Percentiles rank a stretch among this genome's conserved stretches.
phyloP scores from a whole-genome alignment of 768 basidiomycete species.

The Trametes cinnabarina region DNA sequence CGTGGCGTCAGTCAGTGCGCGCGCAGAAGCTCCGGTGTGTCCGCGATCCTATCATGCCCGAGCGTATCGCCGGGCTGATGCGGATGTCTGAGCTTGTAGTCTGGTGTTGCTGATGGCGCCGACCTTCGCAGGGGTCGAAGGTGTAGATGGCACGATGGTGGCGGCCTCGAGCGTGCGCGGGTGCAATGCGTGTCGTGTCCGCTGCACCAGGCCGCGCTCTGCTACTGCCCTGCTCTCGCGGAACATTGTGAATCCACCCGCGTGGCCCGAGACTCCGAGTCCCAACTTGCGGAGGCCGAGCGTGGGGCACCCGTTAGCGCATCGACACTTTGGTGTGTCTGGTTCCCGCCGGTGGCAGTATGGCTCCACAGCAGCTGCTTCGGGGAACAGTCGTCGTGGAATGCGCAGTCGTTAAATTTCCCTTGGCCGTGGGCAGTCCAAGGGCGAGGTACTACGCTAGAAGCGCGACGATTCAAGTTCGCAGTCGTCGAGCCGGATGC shows the following conservation, averaged over 20 bases:
- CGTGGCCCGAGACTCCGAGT: neutral
- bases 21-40: no score
- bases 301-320: neutral
- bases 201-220: no score
- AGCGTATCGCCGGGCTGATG: neutral
- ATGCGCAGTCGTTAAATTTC: neutral
- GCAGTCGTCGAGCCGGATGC: neutral
- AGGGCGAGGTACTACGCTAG: neutral
- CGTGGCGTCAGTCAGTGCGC: no score
- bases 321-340: neutral
- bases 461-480: neutral
- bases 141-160: neutral
- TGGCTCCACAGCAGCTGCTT: neutral
- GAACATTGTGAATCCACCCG: neutral
- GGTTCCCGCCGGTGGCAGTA: neutral
- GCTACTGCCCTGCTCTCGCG: neutral
- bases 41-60: no score
- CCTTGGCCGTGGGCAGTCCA: neutral
- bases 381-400: neutral
- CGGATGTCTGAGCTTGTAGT: neutral
- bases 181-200: neutral
- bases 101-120: neutral
- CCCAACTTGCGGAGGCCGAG: neutral
- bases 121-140: neutral
- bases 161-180: conserved; percentile 1